Percentiles rank a stretch among this genome's conserved stretches.
These are phyloP conservation scores for Stagonosporopsis cucurbitacearum DNA, from an alignment of 2,329 filamentous ascomycete genomes.

Conservation along the genomic window DNA sequence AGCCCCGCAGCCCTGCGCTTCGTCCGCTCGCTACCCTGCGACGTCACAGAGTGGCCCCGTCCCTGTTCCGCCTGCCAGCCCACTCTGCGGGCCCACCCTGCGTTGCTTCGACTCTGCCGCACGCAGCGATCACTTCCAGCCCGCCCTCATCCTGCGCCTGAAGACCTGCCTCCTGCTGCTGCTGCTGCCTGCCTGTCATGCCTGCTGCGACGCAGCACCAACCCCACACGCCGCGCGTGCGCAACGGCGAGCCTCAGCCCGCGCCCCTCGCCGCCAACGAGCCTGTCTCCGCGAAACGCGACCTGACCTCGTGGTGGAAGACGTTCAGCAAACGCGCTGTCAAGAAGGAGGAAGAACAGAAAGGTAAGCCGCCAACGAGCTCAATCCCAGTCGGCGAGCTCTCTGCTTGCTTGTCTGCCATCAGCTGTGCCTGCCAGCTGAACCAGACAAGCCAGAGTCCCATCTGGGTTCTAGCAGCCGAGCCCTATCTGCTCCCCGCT, in stretches of 20 bases:
- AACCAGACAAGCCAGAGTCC: conserved; percentile 28
- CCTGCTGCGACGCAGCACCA: conserved; percentile 47
- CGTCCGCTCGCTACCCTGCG: conserved; percentile 22
- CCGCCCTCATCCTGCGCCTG: conserved; percentile 23
- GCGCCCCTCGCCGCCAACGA: conserved; percentile 57
- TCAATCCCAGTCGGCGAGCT: background rate
- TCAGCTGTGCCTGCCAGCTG: conserved; percentile 9
- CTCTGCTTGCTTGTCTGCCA: conserved; percentile 4
- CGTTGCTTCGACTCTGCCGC: conserved; percentile 24
- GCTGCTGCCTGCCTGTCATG: conserved; percentile 43
- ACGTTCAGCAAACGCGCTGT: conserved; percentile 75
- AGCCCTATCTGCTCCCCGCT: conserved; percentile 15
- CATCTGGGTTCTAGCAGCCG: conserved; percentile 24
- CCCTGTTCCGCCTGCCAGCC: conserved; percentile 34
- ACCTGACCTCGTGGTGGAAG: conserved; percentile 97
- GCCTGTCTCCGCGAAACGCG: conserved; percentile 82
- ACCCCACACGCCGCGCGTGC: conserved; percentile 51
- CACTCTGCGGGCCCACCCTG: conserved; percentile 30
- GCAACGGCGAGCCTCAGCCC: conserved; percentile 52
- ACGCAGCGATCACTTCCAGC: conserved; percentile 24
- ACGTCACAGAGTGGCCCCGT: conserved; percentile 28
- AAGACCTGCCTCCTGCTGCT: conserved; percentile 39
- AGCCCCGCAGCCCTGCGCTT: conserved; percentile 20
- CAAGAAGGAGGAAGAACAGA: conserved; percentile 65
- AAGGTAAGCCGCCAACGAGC: conserved; percentile 56